Conservation (phyloP, 2,329 filamentous ascomycete genomes). For the Chaetomium globosum region DNA sequence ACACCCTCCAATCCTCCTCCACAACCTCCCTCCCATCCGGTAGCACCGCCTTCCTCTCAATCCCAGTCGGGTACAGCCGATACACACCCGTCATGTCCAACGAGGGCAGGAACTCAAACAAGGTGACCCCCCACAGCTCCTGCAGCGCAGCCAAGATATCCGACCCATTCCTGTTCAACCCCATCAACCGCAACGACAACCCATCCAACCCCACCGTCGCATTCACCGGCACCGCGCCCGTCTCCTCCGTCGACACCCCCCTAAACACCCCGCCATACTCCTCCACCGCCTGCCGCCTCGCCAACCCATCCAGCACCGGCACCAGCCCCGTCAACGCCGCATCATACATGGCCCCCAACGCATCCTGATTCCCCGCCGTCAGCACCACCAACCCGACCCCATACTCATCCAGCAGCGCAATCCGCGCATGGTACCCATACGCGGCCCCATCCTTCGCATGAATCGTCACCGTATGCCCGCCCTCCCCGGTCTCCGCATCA, state of each 20-base stretch:
- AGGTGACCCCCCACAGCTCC: slow-evolving; percentile 1
- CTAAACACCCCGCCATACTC: slow-evolving; percentile 19
- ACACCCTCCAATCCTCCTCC: slow-evolving; percentile 17
- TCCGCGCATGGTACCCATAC: slow-evolving; percentile 32
- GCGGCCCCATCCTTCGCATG: slow-evolving; percentile 34
- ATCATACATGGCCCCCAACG: slow-evolving; percentile 25
- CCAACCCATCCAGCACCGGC: slow-evolving; percentile 29
- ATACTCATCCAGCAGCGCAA: slow-evolving; percentile 35
- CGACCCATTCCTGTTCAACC: slow-evolving; percentile 2
- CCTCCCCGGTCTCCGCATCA: neutral
- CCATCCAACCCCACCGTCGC: slow-evolving; percentile 7
- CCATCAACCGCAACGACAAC: slow-evolving; percentile 2
- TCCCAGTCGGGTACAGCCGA: slow-evolving; percentile 8
- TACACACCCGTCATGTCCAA: neutral
- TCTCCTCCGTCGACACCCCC: neutral
- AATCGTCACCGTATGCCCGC: slow-evolving; percentile 32
- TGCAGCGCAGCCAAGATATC: neutral
- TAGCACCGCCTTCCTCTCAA: neutral
- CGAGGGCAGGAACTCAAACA: neutral
- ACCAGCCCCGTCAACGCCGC: slow-evolving; percentile 28
- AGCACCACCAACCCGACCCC: slow-evolving; percentile 34
- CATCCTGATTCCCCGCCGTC: slow-evolving; percentile 31
- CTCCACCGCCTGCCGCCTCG: slow-evolving; percentile 25
- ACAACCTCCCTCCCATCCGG: slow-evolving; percentile 3
- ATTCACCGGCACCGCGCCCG: neutral